Evolutionary conservation across 108 stramenopile species (phyloP).

Genomic region (Chaetoceros tenuissimus): DNA sequence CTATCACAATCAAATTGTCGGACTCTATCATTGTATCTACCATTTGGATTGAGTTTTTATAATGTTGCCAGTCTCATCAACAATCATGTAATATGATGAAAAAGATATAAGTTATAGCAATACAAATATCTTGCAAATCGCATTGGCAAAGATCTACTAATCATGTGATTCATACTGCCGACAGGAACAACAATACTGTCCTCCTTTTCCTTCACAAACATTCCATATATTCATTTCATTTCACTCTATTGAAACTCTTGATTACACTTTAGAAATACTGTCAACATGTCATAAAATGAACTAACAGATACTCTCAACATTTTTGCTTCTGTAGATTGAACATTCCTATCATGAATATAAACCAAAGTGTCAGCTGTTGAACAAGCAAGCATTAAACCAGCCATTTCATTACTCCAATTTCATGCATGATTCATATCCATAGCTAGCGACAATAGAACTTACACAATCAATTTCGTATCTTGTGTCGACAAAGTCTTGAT

Average conservation of each 20-base stretch:
- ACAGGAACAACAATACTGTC: too few species aligned
- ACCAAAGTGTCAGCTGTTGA: neutral
- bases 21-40: too few species aligned
- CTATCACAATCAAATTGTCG: too few species aligned
- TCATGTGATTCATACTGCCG: too few species aligned
- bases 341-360: slow-evolving; percentile 16
- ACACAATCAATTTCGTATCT: neutral
- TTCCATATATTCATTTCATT: too few species aligned
- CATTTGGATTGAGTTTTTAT: too few species aligned
- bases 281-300: slow-evolving; percentile 74
- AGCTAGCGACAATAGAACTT: neutral
- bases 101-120: too few species aligned
- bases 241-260: slow-evolving; percentile 51
- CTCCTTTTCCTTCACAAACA: too few species aligned
- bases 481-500: slow-evolving; percentile 40
- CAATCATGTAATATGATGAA: too few species aligned
- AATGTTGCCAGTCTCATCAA: too few species aligned
- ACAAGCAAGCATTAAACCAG: neutral
- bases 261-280: slow-evolving; percentile 58
- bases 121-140: too few species aligned
- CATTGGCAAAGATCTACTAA: too few species aligned
- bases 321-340: slow-evolving; percentile 72
- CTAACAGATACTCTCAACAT: slow-evolving; percentile 76
- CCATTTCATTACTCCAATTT: neutral
- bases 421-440: neutral